Evolutionary conservation across 2,329 filamentous ascomycete genomes (phyloP).

Genomic region (Diaporthe australafricana): DNA sequence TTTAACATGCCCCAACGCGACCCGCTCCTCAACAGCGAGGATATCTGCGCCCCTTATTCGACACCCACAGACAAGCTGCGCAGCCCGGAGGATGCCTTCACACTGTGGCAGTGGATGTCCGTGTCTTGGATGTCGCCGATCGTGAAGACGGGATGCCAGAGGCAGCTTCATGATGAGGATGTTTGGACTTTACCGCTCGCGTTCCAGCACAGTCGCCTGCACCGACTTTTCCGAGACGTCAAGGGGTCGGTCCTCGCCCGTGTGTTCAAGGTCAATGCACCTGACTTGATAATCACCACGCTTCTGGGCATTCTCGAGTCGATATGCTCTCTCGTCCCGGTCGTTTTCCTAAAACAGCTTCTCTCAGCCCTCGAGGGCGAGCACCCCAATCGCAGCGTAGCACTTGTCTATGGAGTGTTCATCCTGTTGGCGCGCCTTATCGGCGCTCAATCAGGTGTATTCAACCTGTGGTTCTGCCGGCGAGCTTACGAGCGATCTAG

Average conservation of each 20-base stretch:
- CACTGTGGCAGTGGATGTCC: slow-evolving; percentile 85
- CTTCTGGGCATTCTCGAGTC: slow-evolving; percentile 73
- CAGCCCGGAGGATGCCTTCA: slow-evolving; percentile 82
- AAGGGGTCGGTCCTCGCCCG: slow-evolving; percentile 78
- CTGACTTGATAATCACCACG: slow-evolving; percentile 79
- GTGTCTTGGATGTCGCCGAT: slow-evolving; percentile 86
- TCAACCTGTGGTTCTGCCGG: slow-evolving; percentile 84
- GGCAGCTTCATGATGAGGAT: slow-evolving; percentile 80
- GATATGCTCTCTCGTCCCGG: slow-evolving; percentile 65
- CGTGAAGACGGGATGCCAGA: slow-evolving; percentile 71
- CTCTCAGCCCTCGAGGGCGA: slow-evolving; percentile 73
- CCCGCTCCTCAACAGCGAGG: slow-evolving; percentile 61
- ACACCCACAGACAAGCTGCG: slow-evolving; percentile 70
- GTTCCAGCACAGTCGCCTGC: slow-evolving; percentile 83
- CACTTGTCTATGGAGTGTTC: slow-evolving; percentile 73
- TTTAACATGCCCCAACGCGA: slow-evolving; percentile 78
- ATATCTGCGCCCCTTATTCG: slow-evolving; percentile 70
- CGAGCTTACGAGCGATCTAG: slow-evolving; percentile 85
- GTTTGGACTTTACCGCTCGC: slow-evolving; percentile 85
- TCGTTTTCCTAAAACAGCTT: slow-evolving; percentile 78
- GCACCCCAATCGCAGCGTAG: slow-evolving; percentile 61
- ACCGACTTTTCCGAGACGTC: slow-evolving; percentile 79
- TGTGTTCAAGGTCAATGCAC: slow-evolving; percentile 79
- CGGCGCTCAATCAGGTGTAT: slow-evolving; percentile 73
- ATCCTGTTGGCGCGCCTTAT: slow-evolving; percentile 71